Evolutionary conservation across 352 stramenopile species (phyloP), one percentile per base, ranked within the genome.

Genomic region (Thraustochytrium sp.): DNA sequence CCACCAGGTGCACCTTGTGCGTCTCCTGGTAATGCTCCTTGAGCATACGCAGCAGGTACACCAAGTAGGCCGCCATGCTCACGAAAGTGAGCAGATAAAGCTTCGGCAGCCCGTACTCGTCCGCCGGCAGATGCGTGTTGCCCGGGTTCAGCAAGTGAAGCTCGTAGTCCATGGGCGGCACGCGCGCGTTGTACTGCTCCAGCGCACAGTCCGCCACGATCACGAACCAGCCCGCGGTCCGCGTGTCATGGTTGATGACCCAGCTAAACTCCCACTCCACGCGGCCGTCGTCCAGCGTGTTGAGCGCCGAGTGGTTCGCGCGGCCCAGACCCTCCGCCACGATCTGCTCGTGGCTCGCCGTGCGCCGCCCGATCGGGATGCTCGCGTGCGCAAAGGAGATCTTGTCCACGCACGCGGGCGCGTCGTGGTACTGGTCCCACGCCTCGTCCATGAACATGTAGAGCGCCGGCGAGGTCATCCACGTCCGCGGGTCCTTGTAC

Each of bases 381-480:
- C 29, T 76, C 4, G 55, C 75, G 26, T 84, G 56, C 23, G 75
- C 75, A 18, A 62, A 54, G 21, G 55, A 34, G 18, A 84, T 26
- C 44, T 84, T 84, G 38, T 84, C 75, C 34, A 29, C 61, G 59
- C 75, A 84, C 23, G 75, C 55, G 18, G 75, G 75, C 21, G 75
- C 75, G 8, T 54, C 36, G 40, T 84, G 75, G 49, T 84, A 84
- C 38, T 73, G 65, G 11, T 84, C 75, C 75, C 75, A 84, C 18
- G 42, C 44, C 44, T 84, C 75, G 59, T 84, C 75, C 75, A 80
- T 84, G 37, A 84, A 84, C 18, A 84, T 64, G 29, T 84, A 84
- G n/a, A 84, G 59, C 13, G 75, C 75, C 8, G 75, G 75, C 40
- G 75, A 84, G 36, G 75, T 84, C 61, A 55, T 83, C 75, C 75